phyloP scores from a whole-genome alignment of 169 alveolate genomes.

The Plasmodium inui region DNA sequence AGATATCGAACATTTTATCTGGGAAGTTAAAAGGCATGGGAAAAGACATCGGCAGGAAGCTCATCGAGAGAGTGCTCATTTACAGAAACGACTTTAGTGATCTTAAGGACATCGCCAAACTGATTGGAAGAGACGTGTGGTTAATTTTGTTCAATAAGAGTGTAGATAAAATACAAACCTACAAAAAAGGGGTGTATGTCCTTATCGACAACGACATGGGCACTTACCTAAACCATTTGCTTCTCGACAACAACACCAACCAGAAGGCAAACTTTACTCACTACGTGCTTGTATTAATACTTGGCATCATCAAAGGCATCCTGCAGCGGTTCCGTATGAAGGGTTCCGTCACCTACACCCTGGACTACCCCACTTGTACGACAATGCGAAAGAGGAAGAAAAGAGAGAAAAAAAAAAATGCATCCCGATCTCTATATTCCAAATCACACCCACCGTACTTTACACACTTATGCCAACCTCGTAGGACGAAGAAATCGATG shows the following conservation, averaged over 20 bases:
- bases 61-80: slow-evolving; percentile 34
- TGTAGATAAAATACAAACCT: slow-evolving; percentile 41
- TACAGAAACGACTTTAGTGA: slow-evolving; percentile 44
- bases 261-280: slow-evolving; percentile 55
- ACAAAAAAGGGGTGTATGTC: slow-evolving; percentile 44
- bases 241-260: slow-evolving; percentile 51
- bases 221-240: slow-evolving; percentile 19
- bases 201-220: slow-evolving; percentile 38
- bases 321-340: slow-evolving; percentile 35
- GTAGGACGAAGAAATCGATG: slow-evolving; percentile 70
- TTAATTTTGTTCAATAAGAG: slow-evolving; percentile 27
- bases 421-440: not conserved
- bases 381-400: not conserved
- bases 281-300: slow-evolving; percentile 16
- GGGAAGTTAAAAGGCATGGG: slow-evolving; percentile 47
- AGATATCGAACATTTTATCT: slow-evolving; percentile 1
- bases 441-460: not conserved
- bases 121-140: slow-evolving; percentile 58
- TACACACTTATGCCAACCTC: not conserved
- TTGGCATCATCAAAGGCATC: slow-evolving; percentile 52
- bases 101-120: slow-evolving; percentile 47
- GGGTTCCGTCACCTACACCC: slow-evolving; percentile 9
- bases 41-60: slow-evolving; percentile 40
- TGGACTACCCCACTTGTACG: slow-evolving; percentile 55
- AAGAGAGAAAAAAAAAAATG: not conserved